A percentile compares a stretch with the other conserved stretches of the same genome.
phyloP scores from a whole-genome alignment of 2,329 filamentous ascomycete genomes.

The Trichophyton mentagrophytes region DNA sequence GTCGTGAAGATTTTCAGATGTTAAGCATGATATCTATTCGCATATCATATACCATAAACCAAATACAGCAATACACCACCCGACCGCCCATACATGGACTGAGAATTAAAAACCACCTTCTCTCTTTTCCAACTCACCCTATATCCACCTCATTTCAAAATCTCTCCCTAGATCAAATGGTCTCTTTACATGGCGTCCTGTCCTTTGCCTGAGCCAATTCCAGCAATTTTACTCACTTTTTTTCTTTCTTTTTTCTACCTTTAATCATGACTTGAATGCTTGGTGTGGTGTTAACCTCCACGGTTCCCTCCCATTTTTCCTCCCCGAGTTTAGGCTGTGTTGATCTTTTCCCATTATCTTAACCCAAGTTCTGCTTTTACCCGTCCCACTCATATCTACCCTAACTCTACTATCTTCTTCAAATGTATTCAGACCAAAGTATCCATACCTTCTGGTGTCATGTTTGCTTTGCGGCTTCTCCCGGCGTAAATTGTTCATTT shows the following conservation, averaged over 20 bases:
- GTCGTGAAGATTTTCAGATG: constrained; percentile 46
- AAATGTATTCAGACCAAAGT: background rate
- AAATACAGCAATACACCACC: background rate
- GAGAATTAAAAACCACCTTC: background rate
- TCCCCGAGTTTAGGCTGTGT: background rate
- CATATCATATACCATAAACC: background rate
- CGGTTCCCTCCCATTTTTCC: background rate
- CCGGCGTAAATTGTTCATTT: constrained; percentile 2
- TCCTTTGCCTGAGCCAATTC: background rate
- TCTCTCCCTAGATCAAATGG: background rate
- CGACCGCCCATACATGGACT: background rate
- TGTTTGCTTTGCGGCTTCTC: background rate
- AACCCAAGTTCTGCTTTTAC: background rate
- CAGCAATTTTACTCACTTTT: background rate
- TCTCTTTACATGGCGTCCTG: background rate
- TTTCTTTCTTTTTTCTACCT: background rate
- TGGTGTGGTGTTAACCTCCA: background rate
- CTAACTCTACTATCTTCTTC: background rate
- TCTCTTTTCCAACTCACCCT: background rate
- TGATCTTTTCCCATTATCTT: background rate
- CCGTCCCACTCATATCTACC: background rate
- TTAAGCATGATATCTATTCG: constrained; percentile 14
- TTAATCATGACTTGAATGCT: constrained; percentile 1
- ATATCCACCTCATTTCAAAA: background rate
- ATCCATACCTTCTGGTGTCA: background rate